Percentiles rank a stretch among this genome's conserved stretches.
Evolutionary conservation across 306 rosid genomes (phyloP).

Genomic region (Cucurbita pepo): DNA sequence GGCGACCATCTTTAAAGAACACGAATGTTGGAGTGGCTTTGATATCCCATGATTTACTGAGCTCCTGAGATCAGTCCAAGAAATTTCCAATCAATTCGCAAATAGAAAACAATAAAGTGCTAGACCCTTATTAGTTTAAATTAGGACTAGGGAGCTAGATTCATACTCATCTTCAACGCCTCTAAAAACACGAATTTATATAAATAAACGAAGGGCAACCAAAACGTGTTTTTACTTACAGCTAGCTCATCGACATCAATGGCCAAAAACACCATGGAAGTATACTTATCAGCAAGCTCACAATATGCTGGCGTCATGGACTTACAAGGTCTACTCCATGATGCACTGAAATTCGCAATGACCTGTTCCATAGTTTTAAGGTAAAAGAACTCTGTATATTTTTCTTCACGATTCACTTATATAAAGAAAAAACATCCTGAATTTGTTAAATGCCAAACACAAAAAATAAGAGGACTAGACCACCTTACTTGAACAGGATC

Average conservation of each 20-base stretch:
- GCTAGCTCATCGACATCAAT: conserved; percentile 69
- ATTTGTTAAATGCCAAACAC: background rate
- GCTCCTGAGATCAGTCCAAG: conserved; percentile 23
- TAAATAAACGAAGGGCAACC: background rate
- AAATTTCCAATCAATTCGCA: background rate
- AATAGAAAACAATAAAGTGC: background rate
- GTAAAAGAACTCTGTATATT: background rate
- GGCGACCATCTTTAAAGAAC: conserved; percentile 59
- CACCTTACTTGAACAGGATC: background rate
- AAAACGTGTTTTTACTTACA: conserved; percentile 25
- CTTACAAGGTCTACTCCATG: conserved; percentile 77
- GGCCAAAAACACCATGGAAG: conserved; percentile 46
- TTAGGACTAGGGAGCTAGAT: background rate
- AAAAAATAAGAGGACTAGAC: background rate
- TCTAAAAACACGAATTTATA: background rate
- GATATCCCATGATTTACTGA: conserved; percentile 64
- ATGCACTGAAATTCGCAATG: conserved; percentile 64
- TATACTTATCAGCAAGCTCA: conserved; percentile 57
- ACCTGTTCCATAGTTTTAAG: conserved; percentile 27
- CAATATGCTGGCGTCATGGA: conserved; percentile 34
- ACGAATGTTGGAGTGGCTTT: conserved; percentile 82
- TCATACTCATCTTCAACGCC: background rate
- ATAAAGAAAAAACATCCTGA: background rate
- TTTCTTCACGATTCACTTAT: background rate
- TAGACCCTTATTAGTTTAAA: background rate